Base-by-base conservation (phyloP, 345 rosid genomes). In the Nephelium lappaceum region DNA sequence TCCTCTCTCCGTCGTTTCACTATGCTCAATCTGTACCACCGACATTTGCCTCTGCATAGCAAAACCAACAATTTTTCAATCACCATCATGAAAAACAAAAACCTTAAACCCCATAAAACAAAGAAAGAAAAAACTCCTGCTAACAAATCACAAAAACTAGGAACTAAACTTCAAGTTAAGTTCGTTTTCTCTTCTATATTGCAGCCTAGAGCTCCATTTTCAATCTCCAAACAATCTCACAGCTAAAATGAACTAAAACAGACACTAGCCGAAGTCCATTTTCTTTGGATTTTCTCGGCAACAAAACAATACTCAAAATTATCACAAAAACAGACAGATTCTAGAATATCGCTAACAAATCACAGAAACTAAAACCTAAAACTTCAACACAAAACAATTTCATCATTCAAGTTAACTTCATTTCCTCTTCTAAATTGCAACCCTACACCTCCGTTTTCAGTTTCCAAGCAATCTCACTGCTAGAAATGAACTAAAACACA, bases 1-100 rank as follows among this genome's bases (percentile, higher is more conserved):
- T 19, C 98, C 99, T 72, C 93, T 89, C 88, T 95, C 98, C 0
- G 98, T 95, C 0, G 98, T 92, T 87, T 95, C 98, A 51, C 97
- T 75, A 41, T 91, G 93, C 84, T 95, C 98, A 67, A 95, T 89
- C 75, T 92, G 96, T 53, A 95, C 83, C 41, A 95, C 98, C 3
- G 97, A 93, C 97, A 92, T 93, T 91, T 95, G 99, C 85, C 99
- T 90, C 99, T 95, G 97, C 75, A 47, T 65, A 73, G 18, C 71
- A 31, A 79, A 62, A 73, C n/a, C 1, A 16, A 16, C 70, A 68
- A 73, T 72, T 11, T 72, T 70, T 12, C 65, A 74, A 60, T 15
- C 55, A 62, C 68, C 9, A 51, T 36, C 42, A 27, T 5, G 27
- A 11, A 25, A 7, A 19, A 73, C 51, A 3, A 67, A 23, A 23